Evolutionary conservation across 2,329 filamentous ascomycete species (phyloP).

Genomic region (Juglanconis oblonga): DNA sequence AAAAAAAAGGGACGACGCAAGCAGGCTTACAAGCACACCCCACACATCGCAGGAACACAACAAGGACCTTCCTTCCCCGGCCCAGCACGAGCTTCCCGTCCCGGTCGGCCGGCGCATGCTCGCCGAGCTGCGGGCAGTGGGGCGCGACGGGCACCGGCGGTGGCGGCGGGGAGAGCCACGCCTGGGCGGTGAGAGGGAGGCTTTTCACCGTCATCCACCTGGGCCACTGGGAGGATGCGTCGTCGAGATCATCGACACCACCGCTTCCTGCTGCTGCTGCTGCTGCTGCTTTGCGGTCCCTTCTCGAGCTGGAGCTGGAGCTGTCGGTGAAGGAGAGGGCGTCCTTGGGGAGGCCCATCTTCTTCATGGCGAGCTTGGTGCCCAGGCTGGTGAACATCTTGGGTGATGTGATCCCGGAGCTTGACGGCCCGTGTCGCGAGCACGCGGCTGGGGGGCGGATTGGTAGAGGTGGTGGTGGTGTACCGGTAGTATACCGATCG

Average conservation of each 20-base stretch:
- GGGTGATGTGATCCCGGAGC: too few relatives aligned
- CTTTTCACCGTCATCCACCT: conserved; percentile 49
- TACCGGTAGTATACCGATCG: too few relatives aligned
- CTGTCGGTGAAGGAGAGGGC: conserved; percentile 41
- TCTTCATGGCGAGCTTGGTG: conserved; percentile 57
- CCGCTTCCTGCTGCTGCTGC: background rate
- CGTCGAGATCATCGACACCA: background rate
- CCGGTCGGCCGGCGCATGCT: conserved; percentile 45
- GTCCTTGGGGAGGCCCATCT: conserved; percentile 52
- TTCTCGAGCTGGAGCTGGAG: conserved; percentile 21
- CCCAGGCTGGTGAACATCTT: conserved; percentile 55
- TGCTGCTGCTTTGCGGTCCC: conserved; percentile 3
- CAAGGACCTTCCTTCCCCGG: conserved; percentile 41
- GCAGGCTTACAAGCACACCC: conserved; percentile 58
- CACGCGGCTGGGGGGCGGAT: background rate
- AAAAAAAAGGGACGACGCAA: too few relatives aligned
- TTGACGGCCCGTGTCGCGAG: background rate
- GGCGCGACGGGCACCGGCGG: conserved; percentile 44
- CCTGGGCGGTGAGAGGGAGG: conserved; percentile 50
- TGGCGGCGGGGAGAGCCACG: conserved; percentile 51
- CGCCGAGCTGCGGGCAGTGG: conserved; percentile 44
- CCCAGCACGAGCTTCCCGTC: conserved; percentile 36
- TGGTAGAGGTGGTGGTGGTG: background rate
- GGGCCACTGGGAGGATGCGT: conserved; percentile 28
- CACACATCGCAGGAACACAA: conserved; percentile 54